Evolutionary conservation across 139 green algal species (phyloP), one percentile per base, ranked within the genome.

Genomic region (Mesostigma viride): DNA sequence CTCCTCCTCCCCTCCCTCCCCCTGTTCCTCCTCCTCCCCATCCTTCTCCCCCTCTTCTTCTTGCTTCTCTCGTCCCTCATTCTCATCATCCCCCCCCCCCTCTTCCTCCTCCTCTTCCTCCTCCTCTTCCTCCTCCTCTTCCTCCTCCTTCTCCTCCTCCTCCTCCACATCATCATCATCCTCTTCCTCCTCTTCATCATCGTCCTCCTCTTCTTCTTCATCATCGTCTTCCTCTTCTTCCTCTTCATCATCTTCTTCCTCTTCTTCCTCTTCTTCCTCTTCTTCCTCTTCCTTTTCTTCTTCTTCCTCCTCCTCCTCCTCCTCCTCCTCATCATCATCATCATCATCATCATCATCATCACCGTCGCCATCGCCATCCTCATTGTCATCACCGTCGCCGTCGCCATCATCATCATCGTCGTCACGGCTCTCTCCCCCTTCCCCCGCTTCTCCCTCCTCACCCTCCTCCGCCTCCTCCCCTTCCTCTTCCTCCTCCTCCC

Each of bases 1-100:
- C 28, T 64, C 57, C 28, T 64, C 57, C 20, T 64, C 57, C 28
- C 20, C 57, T 64, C 20, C 57, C 57, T 64, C 57, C 20, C 20
- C 57, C 28, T 64, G 17, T 14, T 64, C 57, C 17, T 64, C 57
- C 17, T 64, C 57, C 17, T 64, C 57, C 17, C 20, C 57, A 20
- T 44, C 57, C 17, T 44, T 20, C 17, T 64, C 57, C 17, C 17
- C 17, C 17, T 31, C 57, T 64, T 64, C 20, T 44, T 14, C 57
- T 45, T 14, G 17, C 28, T 14, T 14, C 20, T 14, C 57, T 64
- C 17, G 17, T 64, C 17, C 57, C 28, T 14, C 57, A 17, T 45
- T 44, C 28, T 14, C 57, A 27, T 14, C 57, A 27, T 44, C 20
- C 20, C 28, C 57, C 20, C 28, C 57, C 20, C 28, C 57, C 22